phyloP scores from a whole-genome alignment of 2,329 filamentous ascomycete species.

The Aspergillus terreus region DNA sequence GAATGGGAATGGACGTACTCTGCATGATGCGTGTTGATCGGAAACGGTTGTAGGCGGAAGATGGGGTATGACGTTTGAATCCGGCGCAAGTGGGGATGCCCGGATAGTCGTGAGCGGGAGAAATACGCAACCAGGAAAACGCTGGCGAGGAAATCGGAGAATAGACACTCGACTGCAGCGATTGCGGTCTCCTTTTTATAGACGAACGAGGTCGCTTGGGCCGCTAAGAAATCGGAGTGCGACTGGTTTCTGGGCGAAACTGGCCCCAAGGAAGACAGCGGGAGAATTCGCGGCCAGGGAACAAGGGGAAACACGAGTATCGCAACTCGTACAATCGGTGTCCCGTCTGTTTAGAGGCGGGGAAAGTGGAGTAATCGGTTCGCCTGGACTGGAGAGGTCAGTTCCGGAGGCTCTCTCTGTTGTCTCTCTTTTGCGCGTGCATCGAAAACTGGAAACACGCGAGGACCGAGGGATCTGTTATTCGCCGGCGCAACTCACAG shows the following conservation, averaged over 20 bases:
- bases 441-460: slow-evolving; percentile 5
- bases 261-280: slow-evolving; percentile 5
- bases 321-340: slow-evolving; percentile 13
- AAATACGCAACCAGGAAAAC: background rate
- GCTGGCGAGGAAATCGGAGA: background rate
- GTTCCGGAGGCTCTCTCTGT: background rate
- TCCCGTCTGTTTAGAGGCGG: slow-evolving; percentile 17
- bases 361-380: slow-evolving; percentile 26
- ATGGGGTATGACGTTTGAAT: slow-evolving; percentile 11
- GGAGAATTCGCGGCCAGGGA: slow-evolving; percentile 3
- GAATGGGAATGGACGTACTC: slow-evolving; percentile 25
- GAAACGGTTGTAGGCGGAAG: slow-evolving; percentile 8
- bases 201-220: background rate
- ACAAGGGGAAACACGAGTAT: slow-evolving; percentile 8
- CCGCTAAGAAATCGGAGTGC: background rate
- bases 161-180: background rate
- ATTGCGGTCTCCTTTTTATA: slow-evolving; percentile 9
- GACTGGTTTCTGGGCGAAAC: slow-evolving; percentile 1
- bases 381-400: slow-evolving; percentile 3
- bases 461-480: slow-evolving; percentile 4
- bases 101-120: slow-evolving; percentile 7
- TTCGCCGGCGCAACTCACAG: slow-evolving; percentile 8
- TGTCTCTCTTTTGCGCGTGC: slow-evolving; percentile 6
- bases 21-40: slow-evolving; percentile 28
- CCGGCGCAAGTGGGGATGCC: slow-evolving; percentile 2